These are phyloP conservation scores for Pleomassaria siparia DNA, from an alignment of 2,329 filamentous ascomycete genomes.

Conservation along the genomic window DNA sequence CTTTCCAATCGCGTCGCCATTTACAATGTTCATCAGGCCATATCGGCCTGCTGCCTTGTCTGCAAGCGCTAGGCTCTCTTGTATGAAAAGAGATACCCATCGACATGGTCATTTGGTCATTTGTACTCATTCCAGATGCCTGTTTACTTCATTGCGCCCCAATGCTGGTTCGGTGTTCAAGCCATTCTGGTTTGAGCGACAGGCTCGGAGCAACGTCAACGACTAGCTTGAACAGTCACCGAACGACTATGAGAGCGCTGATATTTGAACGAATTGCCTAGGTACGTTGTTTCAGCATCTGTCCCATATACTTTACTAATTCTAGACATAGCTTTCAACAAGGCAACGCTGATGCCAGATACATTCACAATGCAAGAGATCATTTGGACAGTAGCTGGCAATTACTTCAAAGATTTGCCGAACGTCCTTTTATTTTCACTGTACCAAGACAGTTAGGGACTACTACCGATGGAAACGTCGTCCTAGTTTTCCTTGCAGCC, in stretches of 20 bases:
- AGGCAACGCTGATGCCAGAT: conserved; percentile 11
- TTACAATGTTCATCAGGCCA: conserved; percentile 5
- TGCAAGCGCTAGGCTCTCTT: conserved; percentile 2
- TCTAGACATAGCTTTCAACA: conserved; percentile 4
- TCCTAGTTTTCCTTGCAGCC: no score
- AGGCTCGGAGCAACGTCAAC: not conserved
- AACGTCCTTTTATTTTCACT: conserved; percentile 12
- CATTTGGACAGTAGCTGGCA: conserved; percentile 6
- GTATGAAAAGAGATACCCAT: conserved; percentile 2
- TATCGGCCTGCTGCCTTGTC: not conserved
- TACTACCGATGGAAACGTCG: no score
- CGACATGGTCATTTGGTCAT: conserved; percentile 4
- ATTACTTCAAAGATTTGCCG: conserved; percentile 10
- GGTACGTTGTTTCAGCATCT: conserved; percentile 1
- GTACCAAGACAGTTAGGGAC: no score
- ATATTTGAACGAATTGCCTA: conserved; percentile 6
- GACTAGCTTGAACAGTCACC: not conserved
- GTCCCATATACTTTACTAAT: conserved; percentile 2
- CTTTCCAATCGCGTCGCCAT: not conserved
- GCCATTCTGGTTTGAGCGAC: conserved; percentile 5
- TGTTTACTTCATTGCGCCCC: conserved; percentile 7
- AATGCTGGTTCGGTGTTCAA: conserved; percentile 10
- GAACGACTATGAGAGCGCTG: not conserved
- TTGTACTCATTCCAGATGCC: conserved; percentile 1
- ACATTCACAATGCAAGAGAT: conserved; percentile 15